A percentile compares a stretch with the other conserved stretches of the same genome.
Evolutionary conservation across 768 basidiomycete species (phyloP).

Genomic region (Lactifluus volemus): DNA sequence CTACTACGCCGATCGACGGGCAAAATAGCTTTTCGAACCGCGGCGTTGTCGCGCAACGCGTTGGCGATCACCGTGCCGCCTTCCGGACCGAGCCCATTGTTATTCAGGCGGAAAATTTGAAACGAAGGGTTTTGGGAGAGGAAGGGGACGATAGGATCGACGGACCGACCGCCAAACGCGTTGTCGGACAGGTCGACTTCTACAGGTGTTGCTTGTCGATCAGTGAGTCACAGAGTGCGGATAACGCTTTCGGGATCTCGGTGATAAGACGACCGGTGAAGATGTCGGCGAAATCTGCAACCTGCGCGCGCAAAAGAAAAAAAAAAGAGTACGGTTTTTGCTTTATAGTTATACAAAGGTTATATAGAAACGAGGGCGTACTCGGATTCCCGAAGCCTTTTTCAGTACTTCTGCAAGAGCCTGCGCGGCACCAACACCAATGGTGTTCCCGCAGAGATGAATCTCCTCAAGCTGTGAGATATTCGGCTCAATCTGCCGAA

Average conservation of each 20-base stretch:
- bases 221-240: conserved; percentile 82
- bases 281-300: conserved; percentile 95
- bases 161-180: conserved; percentile 92
- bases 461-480: conserved; percentile 63
- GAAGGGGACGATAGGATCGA: conserved; percentile 88
- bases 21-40: conserved; percentile 37
- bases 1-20: conserved; percentile 57
- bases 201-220: conserved; percentile 70
- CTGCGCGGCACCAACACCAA: conserved; percentile 84
- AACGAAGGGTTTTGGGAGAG: conserved; percentile 75
- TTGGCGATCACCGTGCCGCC: conserved; percentile 82
- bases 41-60: conserved; percentile 72
- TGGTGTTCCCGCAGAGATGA: conserved; percentile 88
- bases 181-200: conserved; percentile 93
- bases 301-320: conserved; percentile 42
- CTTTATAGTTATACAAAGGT: neutral
- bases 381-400: conserved; percentile 61
- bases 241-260: conserved; percentile 88
- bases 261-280: conserved; percentile 94
- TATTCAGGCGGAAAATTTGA: conserved; percentile 83
- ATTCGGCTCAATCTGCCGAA: conserved; percentile 54
- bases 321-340: neutral
- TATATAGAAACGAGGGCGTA: conserved; percentile 27
- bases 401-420: conserved; percentile 75
- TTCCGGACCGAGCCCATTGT: conserved; percentile 90